These are phyloP conservation scores for Penicillium expansum DNA, from an alignment of 2,329 filamentous ascomycete species.

Conservation along the genomic window DNA sequence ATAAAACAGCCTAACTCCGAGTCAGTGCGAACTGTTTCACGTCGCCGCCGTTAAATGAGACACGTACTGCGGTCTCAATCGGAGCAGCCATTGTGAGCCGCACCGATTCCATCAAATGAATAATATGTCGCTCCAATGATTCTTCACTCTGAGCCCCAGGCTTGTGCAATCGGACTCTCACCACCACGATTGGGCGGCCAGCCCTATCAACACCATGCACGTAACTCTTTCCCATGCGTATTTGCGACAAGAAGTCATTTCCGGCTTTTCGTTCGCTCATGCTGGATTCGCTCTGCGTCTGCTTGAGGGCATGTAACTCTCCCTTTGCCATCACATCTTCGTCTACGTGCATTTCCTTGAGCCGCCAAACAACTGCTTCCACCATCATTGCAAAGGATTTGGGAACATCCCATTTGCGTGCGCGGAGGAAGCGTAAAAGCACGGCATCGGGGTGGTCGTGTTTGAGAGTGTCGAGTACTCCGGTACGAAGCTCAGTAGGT, in stretches of 20 bases:
- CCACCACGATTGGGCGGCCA: constrained; percentile 78
- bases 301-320: constrained; percentile 62
- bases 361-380: constrained; percentile 84
- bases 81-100: constrained; percentile 73
- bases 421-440: constrained; percentile 74
- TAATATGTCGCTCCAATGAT: constrained; percentile 79
- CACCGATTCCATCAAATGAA: constrained; percentile 91
- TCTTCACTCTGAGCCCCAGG: constrained; percentile 81
- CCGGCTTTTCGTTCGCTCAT: constrained; percentile 62
- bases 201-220: constrained; percentile 79
- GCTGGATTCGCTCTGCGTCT: constrained; percentile 55
- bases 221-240: constrained; percentile 87
- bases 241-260: constrained; percentile 74
- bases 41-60: constrained; percentile 32
- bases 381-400: constrained; percentile 89
- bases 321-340: constrained; percentile 75
- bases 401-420: constrained; percentile 88
- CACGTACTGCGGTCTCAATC: constrained; percentile 77
- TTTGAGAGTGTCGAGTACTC: constrained; percentile 88
- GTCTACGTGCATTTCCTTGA: constrained; percentile 78
- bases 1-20: constrained; percentile 69
- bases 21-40: constrained; percentile 1
- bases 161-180: constrained; percentile 75
- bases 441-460: constrained; percentile 87
- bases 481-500: constrained; percentile 71